Conservation (phyloP, 305 asterid genomes). For the Ruellia speciosa region DNA sequence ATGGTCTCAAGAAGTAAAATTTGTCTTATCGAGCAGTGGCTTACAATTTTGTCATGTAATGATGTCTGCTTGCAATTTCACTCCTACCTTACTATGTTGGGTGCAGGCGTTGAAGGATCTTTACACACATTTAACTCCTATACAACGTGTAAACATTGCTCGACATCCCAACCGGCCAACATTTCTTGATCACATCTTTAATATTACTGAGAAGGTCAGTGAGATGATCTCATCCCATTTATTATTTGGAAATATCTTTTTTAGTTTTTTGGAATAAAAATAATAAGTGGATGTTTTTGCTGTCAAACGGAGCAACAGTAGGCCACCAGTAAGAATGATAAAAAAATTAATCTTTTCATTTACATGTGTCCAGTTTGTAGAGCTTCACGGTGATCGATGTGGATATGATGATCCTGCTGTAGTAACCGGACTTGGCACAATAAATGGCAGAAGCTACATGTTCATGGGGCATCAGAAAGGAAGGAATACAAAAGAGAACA, state of each 20-base stretch:
- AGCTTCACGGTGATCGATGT: constrained; percentile 98
- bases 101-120: constrained; percentile 76
- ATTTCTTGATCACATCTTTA: constrained; percentile 91
- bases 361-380: constrained; percentile 61
- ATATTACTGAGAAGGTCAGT: constrained; percentile 77
- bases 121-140: constrained; percentile 74
- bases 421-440: constrained; percentile 90
- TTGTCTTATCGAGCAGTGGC: neutral
- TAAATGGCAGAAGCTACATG: constrained; percentile 83
- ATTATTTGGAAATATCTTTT: neutral
- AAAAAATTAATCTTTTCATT: constrained; percentile 12
- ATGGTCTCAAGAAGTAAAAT: constrained; percentile 5
- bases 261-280: neutral
- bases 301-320: neutral
- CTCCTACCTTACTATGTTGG: constrained; percentile 9
- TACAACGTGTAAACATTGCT: constrained; percentile 86
- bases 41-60: neutral
- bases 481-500: constrained; percentile 89
- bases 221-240: constrained; percentile 12
- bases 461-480: constrained; percentile 98
- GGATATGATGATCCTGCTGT: constrained; percentile 98
- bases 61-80: constrained; percentile 8
- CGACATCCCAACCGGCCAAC: constrained; percentile 96
- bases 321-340: neutral
- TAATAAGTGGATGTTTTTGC: neutral